phyloP scores from a whole-genome alignment of 2,329 filamentous ascomycete species.

The Elsinoe necatrix region DNA sequence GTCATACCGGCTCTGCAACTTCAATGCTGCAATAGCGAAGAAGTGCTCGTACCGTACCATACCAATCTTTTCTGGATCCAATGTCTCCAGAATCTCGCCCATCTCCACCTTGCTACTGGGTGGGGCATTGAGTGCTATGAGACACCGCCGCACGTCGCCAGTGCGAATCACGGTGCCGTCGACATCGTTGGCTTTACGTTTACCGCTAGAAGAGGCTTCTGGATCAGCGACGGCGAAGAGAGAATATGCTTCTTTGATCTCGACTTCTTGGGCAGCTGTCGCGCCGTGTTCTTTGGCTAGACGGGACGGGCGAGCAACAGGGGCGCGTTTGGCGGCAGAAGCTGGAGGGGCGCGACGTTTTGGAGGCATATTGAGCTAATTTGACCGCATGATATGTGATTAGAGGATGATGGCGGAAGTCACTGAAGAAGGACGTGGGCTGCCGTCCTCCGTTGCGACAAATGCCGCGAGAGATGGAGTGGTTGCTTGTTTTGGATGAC shows the following conservation, averaged over 20 bases:
- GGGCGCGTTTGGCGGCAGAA: constrained; percentile 19
- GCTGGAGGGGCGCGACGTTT: constrained; percentile 18
- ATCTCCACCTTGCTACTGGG: constrained; percentile 59
- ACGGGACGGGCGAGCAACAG: constrained; percentile 62
- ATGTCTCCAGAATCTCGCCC: constrained; percentile 64
- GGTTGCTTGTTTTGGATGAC: not conserved
- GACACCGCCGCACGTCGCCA: constrained; percentile 40
- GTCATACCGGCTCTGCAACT: constrained; percentile 48
- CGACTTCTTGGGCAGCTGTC: constrained; percentile 71
- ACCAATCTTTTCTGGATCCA: constrained; percentile 76
- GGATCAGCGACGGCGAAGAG: constrained; percentile 52
- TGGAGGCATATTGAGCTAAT: constrained; percentile 14
- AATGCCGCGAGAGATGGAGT: not conserved
- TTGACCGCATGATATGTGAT: too few relatives aligned
- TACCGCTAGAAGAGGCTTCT: constrained; percentile 33
- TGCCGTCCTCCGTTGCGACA: not conserved
- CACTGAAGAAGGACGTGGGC: too few relatives aligned
- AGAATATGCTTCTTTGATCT: constrained; percentile 83
- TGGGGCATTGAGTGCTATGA: constrained; percentile 66
- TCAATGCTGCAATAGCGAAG: constrained; percentile 78
- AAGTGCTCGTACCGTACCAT: constrained; percentile 73
- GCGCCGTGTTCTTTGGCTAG: constrained; percentile 89
- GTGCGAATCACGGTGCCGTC: constrained; percentile 44
- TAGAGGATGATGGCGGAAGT: too few relatives aligned
- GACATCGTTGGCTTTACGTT: constrained; percentile 48